Evolutionary conservation across 176 grass and related monocot genomes (phyloP), one percentile per base, ranked within the genome.

Genomic region (Oryza punctata): DNA sequence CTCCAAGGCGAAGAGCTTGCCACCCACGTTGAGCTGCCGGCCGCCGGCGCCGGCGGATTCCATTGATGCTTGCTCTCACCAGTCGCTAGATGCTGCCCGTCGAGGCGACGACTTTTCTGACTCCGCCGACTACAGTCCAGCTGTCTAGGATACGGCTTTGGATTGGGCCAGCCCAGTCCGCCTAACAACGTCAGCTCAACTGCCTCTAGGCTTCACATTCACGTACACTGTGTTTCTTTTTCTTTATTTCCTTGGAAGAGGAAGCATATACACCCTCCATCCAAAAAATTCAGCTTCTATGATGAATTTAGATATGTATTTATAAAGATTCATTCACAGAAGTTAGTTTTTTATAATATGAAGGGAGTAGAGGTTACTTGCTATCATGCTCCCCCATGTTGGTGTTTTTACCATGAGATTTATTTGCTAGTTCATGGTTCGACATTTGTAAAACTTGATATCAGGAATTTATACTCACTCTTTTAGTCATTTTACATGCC

Each of bases 1-100:
- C 79, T 88, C 89, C 76, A 90, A 38, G 65, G 81, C 30, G 79
- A 94, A 91, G 69, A 89, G 83, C 86, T 88, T 90, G 38, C 92
- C 92, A 7, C 92, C 95, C 14, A 94, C 95, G 86, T 97, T 94
- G 45, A 97, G 82, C 81, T 82, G 59, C 40, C 75, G 76, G 47
- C 67, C 33, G 54, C 19, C 68, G 57, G 1, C 83, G 74, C 8
- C 67, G 82, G 2, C 69, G 59, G 67, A 27, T 61, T 18, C 84
- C 84, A 90, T 86, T 7, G 78, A 73, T 21, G 81, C 74, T 45
- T 60, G 37, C 57, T 61, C 54, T n/a, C 21, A 3, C n/a, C 57
- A 0, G 57, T 61, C 19, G 6, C 52, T 9, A 12, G 52, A 57
- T n/a, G 52, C 6, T 9, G 52, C 52, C 52, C 19, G 18, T 57